These are phyloP conservation scores for Typha latifolia DNA, from an alignment of 176 grass and related monocot species.

Conservation along the genomic window DNA sequence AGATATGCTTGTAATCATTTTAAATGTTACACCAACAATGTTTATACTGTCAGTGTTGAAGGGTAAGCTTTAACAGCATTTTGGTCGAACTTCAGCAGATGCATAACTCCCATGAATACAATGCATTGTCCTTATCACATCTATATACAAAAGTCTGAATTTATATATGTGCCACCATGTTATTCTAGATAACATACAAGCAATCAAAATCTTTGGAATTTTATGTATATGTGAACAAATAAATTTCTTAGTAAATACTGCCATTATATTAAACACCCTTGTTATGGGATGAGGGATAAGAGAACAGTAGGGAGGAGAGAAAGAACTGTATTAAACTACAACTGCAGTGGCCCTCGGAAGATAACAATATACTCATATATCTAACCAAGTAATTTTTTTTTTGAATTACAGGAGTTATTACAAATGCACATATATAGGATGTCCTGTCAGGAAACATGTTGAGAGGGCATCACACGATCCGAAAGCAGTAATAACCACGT, in stretches of 20 bases:
- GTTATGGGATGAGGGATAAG: neutral
- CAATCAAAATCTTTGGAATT: neutral
- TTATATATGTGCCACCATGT: neutral
- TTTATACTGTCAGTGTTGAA: neutral
- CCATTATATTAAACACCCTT: neutral
- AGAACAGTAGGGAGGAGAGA: neutral
- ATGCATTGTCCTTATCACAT: neutral
- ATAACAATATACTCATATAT: neutral
- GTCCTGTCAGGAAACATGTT: constrained; percentile 96
- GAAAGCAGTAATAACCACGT: constrained; percentile 97
- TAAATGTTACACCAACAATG: neutral
- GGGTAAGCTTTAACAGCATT: neutral
- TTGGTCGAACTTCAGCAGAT: neutral
- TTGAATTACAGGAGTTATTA: constrained; percentile 82
- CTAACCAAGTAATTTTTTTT: constrained; percentile 9
- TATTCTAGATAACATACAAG: neutral
- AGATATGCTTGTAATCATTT: neutral
- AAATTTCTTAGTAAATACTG: neutral
- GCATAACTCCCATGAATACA: neutral
- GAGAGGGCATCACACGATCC: constrained; percentile 98
- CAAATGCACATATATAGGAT: constrained; percentile 88
- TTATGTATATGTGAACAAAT: neutral
- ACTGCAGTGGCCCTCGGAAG: too few relatives aligned
- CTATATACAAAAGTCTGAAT: neutral
- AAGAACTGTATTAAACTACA: neutral